Conservation (phyloP, 768 basidiomycete species). For the Tricholoma matsutake region DNA sequence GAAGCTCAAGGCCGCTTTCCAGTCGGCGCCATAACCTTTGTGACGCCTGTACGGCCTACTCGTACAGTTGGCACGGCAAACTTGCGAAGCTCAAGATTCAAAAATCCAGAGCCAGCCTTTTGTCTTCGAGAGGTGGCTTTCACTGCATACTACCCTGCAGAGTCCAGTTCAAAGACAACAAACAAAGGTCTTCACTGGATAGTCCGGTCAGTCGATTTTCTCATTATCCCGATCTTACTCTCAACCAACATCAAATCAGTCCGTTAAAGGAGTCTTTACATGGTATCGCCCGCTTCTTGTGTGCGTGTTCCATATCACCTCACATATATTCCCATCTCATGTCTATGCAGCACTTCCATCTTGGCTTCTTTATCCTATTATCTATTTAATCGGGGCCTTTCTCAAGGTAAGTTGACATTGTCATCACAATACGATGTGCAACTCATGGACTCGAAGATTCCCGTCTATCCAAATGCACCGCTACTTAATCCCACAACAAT, state of each 20-base stretch:
- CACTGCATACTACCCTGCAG: slow-evolving; percentile 63
- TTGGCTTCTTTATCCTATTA: slow-evolving; percentile 48
- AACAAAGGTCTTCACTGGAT: slow-evolving; percentile 55
- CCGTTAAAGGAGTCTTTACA: slow-evolving; percentile 43
- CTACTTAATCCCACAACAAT: slow-evolving; percentile 38
- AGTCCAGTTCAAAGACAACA: slow-evolving; percentile 23
- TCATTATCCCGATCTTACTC: not conserved
- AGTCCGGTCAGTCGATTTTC: slow-evolving; percentile 39
- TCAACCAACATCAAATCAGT: slow-evolving; percentile 21
- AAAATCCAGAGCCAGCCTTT: slow-evolving; percentile 40
- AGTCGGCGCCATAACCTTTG: slow-evolving; percentile 60
- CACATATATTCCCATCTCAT: not conserved
- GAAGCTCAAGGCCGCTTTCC: slow-evolving; percentile 43
- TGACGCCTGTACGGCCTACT: slow-evolving; percentile 38
- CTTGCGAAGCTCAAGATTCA: slow-evolving; percentile 26
- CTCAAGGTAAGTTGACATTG: slow-evolving; percentile 36
- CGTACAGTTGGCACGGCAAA: slow-evolving; percentile 40
- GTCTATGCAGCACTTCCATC: slow-evolving; percentile 27
- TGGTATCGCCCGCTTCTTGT: slow-evolving; percentile 50
- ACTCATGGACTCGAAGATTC: slow-evolving; percentile 38
- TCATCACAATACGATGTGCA: not conserved
- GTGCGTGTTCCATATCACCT: slow-evolving; percentile 24
- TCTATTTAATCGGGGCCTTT: slow-evolving; percentile 48
- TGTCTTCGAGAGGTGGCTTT: slow-evolving; percentile 61
- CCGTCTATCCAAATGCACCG: slow-evolving; percentile 54